phyloP scores from a whole-genome alignment of 805 yeast genomes.

The Scheffersomyces amazonensis region DNA sequence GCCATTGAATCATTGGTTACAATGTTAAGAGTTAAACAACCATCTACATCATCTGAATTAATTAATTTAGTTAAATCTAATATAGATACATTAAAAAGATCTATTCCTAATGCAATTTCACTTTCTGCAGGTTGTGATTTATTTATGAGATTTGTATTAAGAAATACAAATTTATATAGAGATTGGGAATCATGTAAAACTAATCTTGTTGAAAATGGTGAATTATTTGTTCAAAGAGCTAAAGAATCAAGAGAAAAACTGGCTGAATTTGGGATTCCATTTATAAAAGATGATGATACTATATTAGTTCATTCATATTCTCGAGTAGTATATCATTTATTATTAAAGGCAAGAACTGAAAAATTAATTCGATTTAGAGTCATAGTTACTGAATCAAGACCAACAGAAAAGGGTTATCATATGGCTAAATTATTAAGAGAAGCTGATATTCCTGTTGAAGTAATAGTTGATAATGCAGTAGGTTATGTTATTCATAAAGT shows the following conservation, averaged over 20 bases:
- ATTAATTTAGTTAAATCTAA: conserved; percentile 79
- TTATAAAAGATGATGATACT: conserved; percentile 89
- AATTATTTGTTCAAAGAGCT: conserved; percentile 86
- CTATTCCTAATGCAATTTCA: conserved; percentile 89
- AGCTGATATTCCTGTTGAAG: conserved; percentile 79
- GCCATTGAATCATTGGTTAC: conserved; percentile 94
- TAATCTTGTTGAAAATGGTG: conserved; percentile 91
- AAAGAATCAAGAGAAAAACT: conserved; percentile 84
- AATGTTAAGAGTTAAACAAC: conserved; percentile 75
- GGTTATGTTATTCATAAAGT: conserved; percentile 89
- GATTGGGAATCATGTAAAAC: conserved; percentile 94
- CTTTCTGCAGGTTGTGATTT: conserved; percentile 96
- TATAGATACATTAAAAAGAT: conserved; percentile 65
- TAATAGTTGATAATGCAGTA: conserved; percentile 90
- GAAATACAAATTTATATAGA: conserved; percentile 81
- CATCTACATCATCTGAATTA: conserved; percentile 90
- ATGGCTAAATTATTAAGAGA: conserved; percentile 68
- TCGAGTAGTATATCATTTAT: conserved; percentile 79
- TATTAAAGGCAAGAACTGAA: conserved; percentile 70
- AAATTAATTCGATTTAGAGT: conserved; percentile 82
- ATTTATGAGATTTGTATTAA: conserved; percentile 86
- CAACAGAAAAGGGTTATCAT: conserved; percentile 68
- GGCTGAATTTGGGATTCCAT: conserved; percentile 83
- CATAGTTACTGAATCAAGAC: conserved; percentile 89
- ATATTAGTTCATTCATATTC: conserved; percentile 89